Percentiles rank a stretch among this genome's conserved stretches.
These are phyloP conservation scores for Solanum hybrid DNA, from an alignment of 305 asterid genomes.

Conservation along the genomic window DNA sequence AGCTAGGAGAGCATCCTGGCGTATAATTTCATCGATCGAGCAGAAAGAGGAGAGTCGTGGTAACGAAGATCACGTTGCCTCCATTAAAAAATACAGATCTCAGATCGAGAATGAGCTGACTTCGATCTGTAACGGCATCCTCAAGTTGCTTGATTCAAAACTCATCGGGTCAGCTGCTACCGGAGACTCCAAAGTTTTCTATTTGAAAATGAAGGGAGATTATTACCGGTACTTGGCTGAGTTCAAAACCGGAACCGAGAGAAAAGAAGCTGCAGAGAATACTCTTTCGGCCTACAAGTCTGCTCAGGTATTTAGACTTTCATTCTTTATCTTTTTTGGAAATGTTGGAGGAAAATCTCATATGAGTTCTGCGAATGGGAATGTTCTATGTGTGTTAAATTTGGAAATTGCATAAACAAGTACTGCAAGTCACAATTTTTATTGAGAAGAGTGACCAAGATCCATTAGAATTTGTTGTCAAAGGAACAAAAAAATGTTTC, in stretches of 20 bases:
- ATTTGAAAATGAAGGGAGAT: constrained; percentile 15
- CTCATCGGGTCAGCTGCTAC: neutral
- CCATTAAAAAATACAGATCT: constrained; percentile 7
- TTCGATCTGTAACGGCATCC: constrained; percentile 9
- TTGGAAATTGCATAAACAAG: neutral
- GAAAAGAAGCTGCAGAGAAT: constrained; percentile 15
- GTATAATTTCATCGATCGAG: constrained; percentile 14
- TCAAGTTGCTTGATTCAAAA: constrained; percentile 5
- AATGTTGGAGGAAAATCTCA: neutral
- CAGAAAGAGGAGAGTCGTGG: constrained; percentile 15
- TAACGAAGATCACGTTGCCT: constrained; percentile 9
- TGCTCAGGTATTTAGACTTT: constrained; percentile 8
- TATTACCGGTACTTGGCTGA: constrained; percentile 13
- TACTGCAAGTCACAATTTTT: neutral
- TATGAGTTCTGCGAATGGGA: neutral
- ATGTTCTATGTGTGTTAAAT: neutral
- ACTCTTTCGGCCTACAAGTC: constrained; percentile 11
- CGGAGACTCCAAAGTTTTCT: constrained; percentile 10
- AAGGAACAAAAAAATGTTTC: neutral
- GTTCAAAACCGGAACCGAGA: constrained; percentile 10
- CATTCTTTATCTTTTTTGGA: neutral
- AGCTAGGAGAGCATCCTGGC: constrained; percentile 13
- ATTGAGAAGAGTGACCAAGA: neutral
- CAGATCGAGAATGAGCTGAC: constrained; percentile 10
- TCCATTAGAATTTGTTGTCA: neutral